phyloP scores from a whole-genome alignment of 768 basidiomycete genomes.

The Xanthoconium stramineum region DNA sequence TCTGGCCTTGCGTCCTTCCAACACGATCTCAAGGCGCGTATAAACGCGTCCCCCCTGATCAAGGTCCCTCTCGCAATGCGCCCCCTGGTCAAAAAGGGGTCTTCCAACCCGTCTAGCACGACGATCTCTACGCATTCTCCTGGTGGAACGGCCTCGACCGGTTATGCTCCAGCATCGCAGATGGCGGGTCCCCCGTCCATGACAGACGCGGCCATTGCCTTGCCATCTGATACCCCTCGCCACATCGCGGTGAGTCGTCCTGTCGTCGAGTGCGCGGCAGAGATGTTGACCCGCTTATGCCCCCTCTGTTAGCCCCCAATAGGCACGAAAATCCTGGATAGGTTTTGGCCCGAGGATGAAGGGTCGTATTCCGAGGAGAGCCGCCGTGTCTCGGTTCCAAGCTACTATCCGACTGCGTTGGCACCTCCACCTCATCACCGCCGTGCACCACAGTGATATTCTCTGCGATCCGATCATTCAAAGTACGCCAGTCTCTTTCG shows the following conservation, averaged over 20 bases:
- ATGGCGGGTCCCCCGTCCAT: conserved; percentile 20
- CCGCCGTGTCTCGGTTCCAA: conserved; percentile 4
- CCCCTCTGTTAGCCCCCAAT: conserved; percentile 19
- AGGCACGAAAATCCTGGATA: conserved; percentile 28
- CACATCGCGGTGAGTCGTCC: conserved; percentile 15
- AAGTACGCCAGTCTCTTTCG: conserved; percentile 12
- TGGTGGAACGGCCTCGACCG: conserved; percentile 4
- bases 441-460: conserved; percentile 23
- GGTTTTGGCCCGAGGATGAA: conserved; percentile 33
- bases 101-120: conserved; percentile 21
- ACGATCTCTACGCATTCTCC: conserved; percentile 22
- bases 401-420: conserved; percentile 17
- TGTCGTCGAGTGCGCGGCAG: not conserved
- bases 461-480: conserved; percentile 6
- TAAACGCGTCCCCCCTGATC: conserved; percentile 20
- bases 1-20: conserved; percentile 27
- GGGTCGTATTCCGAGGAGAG: conserved; percentile 17
- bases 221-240: conserved; percentile 1
- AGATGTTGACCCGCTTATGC: conserved; percentile 8
- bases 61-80: conserved; percentile 28
- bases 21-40: conserved; percentile 30
- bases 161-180: conserved; percentile 16
- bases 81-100: conserved; percentile 28
- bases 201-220: conserved; percentile 1
- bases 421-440: conserved; percentile 31